Percentiles rank a stretch among this genome's conserved stretches.
These are phyloP conservation scores for Globisporangium cylindrosporum DNA, from an alignment of 352 stramenopile genomes.

Conservation along the genomic window DNA sequence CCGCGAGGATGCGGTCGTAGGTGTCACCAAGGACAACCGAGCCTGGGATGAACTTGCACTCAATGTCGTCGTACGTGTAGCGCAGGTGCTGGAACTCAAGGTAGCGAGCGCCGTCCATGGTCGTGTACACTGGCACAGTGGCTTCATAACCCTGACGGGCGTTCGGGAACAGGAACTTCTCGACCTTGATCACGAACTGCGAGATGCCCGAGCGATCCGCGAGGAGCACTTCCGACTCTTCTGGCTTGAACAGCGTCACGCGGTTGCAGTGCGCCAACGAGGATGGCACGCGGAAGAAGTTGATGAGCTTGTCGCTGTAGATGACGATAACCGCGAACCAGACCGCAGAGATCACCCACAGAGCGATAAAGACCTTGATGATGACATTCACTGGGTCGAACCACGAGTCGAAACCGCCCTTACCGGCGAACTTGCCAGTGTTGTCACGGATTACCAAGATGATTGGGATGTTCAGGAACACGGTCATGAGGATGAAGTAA, in stretches of 20 bases:
- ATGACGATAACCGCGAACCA: conserved; percentile 52
- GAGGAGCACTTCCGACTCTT: conserved; percentile 55
- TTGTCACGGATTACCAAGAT: conserved; percentile 57
- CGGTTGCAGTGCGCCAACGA: conserved; percentile 40
- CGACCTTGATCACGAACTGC: conserved; percentile 46
- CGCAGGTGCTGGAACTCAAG: conserved; percentile 65
- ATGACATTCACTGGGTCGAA: conserved; percentile 50
- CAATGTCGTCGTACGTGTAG: conserved; percentile 51
- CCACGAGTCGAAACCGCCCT: conserved; percentile 35
- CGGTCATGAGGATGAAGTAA: conserved; percentile 59
- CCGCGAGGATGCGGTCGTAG: conserved; percentile 43
- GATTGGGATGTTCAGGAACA: conserved; percentile 53
- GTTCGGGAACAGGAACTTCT: conserved; percentile 44
- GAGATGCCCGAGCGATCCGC: conserved; percentile 56
- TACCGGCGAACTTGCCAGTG: conserved; percentile 44
- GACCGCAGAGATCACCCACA: conserved; percentile 51
- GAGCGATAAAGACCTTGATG: conserved; percentile 61
- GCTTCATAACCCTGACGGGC: conserved; percentile 43
- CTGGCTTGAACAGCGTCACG: conserved; percentile 60
- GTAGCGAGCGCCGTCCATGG: conserved; percentile 35
- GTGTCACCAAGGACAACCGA: conserved; percentile 44
- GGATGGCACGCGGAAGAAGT: conserved; percentile 59
- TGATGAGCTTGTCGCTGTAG: conserved; percentile 39
- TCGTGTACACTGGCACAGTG: conserved; percentile 43
- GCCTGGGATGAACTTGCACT: conserved; percentile 46